Evolutionary conservation across 306 rosid species (phyloP).

Genomic region (Luffa aegyptiaca): DNA sequence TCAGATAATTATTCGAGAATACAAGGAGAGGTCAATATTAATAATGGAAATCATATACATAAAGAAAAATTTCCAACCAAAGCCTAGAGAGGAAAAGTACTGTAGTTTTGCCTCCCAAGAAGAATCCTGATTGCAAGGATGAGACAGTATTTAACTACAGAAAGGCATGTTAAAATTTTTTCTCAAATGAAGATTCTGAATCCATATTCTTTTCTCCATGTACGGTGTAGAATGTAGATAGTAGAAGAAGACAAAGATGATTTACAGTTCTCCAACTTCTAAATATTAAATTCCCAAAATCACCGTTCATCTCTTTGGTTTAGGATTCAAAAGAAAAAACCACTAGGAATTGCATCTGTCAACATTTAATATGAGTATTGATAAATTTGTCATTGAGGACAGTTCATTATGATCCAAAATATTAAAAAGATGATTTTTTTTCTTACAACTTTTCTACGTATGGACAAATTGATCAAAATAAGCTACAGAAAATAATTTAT

Average conservation of each 20-base stretch:
- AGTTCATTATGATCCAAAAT: not conserved
- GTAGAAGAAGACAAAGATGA: not conserved
- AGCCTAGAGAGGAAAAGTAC: not conserved
- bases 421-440: not conserved
- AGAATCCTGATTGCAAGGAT: not conserved
- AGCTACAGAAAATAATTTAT: not conserved
- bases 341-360: not conserved
- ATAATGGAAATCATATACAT: not conserved
- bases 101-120: not conserved
- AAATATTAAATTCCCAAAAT: not conserved
- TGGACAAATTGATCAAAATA: not conserved
- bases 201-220: not conserved
- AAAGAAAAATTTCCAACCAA: not conserved
- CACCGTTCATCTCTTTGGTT: not conserved
- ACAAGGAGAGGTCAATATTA: not conserved
- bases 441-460: not conserved
- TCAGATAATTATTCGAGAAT: not conserved
- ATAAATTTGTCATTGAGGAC: not conserved
- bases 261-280: not conserved
- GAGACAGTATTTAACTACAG: not conserved
- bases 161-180: not conserved
- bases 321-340: not conserved
- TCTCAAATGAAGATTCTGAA: not conserved
- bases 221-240: not conserved
- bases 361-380: not conserved